Conservation (phyloP, 768 basidiomycete genomes). For the Leucosporidium scottii region DNA sequence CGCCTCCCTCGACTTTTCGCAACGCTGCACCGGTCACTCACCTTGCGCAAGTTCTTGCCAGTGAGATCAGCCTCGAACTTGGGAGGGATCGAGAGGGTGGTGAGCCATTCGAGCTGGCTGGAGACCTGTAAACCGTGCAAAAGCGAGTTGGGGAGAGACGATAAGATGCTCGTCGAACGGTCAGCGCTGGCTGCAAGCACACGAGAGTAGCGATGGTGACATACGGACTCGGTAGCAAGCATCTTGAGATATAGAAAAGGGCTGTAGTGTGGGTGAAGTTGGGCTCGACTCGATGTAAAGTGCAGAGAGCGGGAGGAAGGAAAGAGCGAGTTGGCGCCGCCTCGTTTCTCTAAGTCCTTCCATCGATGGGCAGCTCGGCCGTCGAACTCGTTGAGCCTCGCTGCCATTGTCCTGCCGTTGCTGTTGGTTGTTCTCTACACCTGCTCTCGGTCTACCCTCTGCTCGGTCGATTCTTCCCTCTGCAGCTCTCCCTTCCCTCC, state of each 20-base stretch:
- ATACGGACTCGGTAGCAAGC: not conserved
- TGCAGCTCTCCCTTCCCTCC: too few relatives aligned
- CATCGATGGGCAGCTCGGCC: too few relatives aligned
- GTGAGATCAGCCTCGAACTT: slow-evolving; percentile 65
- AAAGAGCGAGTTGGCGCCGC: too few relatives aligned
- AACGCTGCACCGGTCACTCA: slow-evolving; percentile 41
- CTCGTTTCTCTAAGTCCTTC: too few relatives aligned
- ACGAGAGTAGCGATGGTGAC: not conserved
- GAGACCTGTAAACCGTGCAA: slow-evolving; percentile 24
- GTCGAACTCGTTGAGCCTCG: too few relatives aligned
- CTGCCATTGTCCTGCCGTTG: too few relatives aligned
- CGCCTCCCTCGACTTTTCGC: not conserved
- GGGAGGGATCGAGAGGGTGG: slow-evolving; percentile 65
- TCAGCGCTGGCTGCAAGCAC: not conserved
- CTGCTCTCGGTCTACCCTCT: too few relatives aligned
- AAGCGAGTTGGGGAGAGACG: not conserved
- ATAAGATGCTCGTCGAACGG: not conserved
- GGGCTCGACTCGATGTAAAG: not conserved
- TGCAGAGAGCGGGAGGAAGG: too few relatives aligned
- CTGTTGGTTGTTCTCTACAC: too few relatives aligned
- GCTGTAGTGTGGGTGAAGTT: not conserved
- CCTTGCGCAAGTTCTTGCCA: slow-evolving; percentile 87
- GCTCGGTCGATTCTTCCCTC: too few relatives aligned
- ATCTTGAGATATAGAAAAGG: not conserved
- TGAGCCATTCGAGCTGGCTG: slow-evolving; percentile 83